These are phyloP conservation scores for Barbarea vulgaris DNA, from an alignment of 345 rosid genomes.

Conservation along the genomic window DNA sequence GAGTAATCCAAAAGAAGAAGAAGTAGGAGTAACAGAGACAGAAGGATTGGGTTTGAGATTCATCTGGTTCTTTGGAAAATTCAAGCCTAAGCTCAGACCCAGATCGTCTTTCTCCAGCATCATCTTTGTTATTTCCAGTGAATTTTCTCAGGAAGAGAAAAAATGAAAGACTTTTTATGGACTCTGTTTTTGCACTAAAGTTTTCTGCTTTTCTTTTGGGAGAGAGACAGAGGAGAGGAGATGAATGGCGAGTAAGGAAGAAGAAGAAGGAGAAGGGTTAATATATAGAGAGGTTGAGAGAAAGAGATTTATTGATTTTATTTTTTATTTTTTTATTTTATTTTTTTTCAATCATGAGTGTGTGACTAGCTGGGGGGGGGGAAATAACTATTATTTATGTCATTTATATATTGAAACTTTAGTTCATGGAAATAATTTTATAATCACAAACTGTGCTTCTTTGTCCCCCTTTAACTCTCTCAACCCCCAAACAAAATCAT, in stretches of 20 bases:
- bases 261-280: conserved; percentile 39
- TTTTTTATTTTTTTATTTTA: neutral
- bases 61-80: conserved; percentile 61
- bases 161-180: conserved; percentile 16
- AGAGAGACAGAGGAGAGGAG: conserved; percentile 27
- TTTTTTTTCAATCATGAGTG: conserved; percentile 56
- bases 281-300: conserved; percentile 56
- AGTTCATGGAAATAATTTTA: conserved; percentile 18
- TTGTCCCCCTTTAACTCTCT: conserved; percentile 36
- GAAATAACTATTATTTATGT: conserved; percentile 10
- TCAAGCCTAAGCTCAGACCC: conserved; percentile 79
- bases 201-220: conserved; percentile 13
- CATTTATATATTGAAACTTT: conserved; percentile 26
- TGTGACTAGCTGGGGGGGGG: conserved; percentile 38
- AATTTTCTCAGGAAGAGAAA: neutral
- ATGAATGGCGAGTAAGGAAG: conserved; percentile 23
- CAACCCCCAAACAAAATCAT: conserved; percentile 27
- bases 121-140: conserved; percentile 36
- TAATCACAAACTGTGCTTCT: conserved; percentile 41
- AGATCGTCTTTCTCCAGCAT: conserved; percentile 77
- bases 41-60: conserved; percentile 56
- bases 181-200: conserved; percentile 11
- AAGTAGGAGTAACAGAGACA: conserved; percentile 44
- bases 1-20: conserved; percentile 42
- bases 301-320: neutral